phyloP scores from a whole-genome alignment of 345 rosid genomes.

The Bruguiera sexangula region DNA sequence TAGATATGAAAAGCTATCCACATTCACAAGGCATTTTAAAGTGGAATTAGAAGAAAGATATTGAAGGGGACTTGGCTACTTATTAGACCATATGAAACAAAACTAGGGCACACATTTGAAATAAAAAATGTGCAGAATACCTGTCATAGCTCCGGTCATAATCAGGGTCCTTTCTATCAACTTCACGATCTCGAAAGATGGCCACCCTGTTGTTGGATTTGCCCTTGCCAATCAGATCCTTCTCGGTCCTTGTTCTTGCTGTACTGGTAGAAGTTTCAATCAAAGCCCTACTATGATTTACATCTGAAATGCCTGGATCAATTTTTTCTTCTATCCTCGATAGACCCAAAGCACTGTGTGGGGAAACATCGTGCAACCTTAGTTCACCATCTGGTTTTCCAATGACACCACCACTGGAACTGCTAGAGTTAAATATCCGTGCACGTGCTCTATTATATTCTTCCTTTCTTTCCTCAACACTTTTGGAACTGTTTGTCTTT shows the following conservation, averaged over 20 bases:
- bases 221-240: constrained; percentile 53
- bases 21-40: no score
- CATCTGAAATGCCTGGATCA: constrained; percentile 36
- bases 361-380: constrained; percentile 42
- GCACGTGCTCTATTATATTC: constrained; percentile 81
- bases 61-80: background rate
- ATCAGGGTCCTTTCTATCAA: constrained; percentile 76
- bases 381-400: constrained; percentile 47
- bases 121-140: constrained; percentile 23
- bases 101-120: constrained; percentile 1
- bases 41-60: no score
- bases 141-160: constrained; percentile 78
- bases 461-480: constrained; percentile 84
- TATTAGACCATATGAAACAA: background rate
- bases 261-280: constrained; percentile 53
- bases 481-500: constrained; percentile 51
- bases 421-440: constrained; percentile 59
- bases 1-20: no score
- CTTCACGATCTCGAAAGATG: constrained; percentile 73
- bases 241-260: constrained; percentile 59
- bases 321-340: constrained; percentile 51
- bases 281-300: constrained; percentile 39
- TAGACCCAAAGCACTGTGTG: constrained; percentile 30
- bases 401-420: constrained; percentile 28
- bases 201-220: constrained; percentile 61